Evolutionary conservation across 2,329 filamentous ascomycete species (phyloP), one percentile per base, ranked within the genome.

Genomic region (Aureobasidium sp.): DNA sequence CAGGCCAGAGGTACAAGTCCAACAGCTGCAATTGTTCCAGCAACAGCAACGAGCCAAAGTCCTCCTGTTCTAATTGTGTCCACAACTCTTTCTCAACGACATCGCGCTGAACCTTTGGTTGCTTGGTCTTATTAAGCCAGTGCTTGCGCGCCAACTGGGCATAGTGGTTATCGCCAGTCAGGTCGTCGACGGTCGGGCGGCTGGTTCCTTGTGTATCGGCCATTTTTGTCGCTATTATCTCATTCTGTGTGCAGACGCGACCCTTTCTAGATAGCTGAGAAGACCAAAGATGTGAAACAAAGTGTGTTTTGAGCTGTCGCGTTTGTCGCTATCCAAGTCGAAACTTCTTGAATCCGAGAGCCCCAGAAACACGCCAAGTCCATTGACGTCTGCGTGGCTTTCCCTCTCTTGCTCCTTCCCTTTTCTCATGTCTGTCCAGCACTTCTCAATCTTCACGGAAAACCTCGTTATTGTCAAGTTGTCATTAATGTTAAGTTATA

Each of bases 1-100:
- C 90, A 49, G 94, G 94, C 94, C 94, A 99, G 31, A 99, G 82
- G 72, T 96, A 97, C 71, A 90, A 89, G 74, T 99, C 94, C 63
- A 99, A 77, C 45, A 92, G 85, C 77, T 97, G 94, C 68, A 97
- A 76, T 68, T 91, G 93, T 76, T 99, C 94, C 61, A 99, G 81
- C 29, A 90, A 83, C 66, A 96, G 78, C 24, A 99, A 81, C 5
- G 88, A 88, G 37, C 84, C 80, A 71, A 97, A 97, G 61, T 84
- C 82, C 60, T 91, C 89, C 66, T 86, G 85, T 75, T 96, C 91
- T 68, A 99, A 77, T 61, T 85, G 82, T 74, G 95, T 90, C 91
- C 93, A 99, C 62, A 99, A 86, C 70, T 90, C 85, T 68, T 85
- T 84, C 78, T 95, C 96, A 70, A 99, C 77, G 50, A 95, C 85